Percentiles rank a stretch among this genome's conserved stretches.
Conservation (phyloP, 306 rosid species). For the Cicer yamashitae region DNA sequence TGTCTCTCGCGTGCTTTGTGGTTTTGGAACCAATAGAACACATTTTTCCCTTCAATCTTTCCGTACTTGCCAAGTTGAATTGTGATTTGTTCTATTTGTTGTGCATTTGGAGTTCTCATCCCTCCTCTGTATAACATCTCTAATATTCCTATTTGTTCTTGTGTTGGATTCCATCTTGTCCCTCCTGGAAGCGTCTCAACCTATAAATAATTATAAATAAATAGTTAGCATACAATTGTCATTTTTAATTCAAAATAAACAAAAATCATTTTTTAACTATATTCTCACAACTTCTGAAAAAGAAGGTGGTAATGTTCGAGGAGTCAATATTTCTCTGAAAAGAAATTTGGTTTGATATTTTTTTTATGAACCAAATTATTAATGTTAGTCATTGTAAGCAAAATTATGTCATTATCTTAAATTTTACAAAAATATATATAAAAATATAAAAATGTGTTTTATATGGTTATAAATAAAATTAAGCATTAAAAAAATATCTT, state of each 20-base stretch:
- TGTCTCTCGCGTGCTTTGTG: constrained; percentile 98
- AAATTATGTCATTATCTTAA: neutral
- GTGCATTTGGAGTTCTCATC: constrained; percentile 95
- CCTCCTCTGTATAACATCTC: constrained; percentile 88
- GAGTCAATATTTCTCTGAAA: neutral
- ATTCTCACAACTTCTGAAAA: too few species aligned
- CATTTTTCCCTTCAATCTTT: constrained; percentile 97
- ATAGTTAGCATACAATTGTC: neutral
- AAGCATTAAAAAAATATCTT: too few species aligned
- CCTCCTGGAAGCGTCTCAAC: constrained; percentile 89
- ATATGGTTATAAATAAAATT: too few species aligned
- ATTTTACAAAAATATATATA: neutral
- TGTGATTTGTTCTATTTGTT: constrained; percentile 85
- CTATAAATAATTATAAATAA: neutral
- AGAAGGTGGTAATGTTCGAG: neutral
- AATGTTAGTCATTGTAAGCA: neutral
- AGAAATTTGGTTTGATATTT: neutral
- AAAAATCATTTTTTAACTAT: too few species aligned
- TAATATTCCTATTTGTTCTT: constrained; percentile 92
- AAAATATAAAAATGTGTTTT: too few species aligned
- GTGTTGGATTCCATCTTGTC: constrained; percentile 97
- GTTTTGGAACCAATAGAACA: constrained; percentile 97
- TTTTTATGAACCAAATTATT: neutral
- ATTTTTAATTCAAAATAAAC: too few species aligned
- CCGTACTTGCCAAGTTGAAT: constrained; percentile 83